Evolutionary conservation across 805 yeast species (phyloP).

Genomic region (Cyberlindnera saturnus): DNA sequence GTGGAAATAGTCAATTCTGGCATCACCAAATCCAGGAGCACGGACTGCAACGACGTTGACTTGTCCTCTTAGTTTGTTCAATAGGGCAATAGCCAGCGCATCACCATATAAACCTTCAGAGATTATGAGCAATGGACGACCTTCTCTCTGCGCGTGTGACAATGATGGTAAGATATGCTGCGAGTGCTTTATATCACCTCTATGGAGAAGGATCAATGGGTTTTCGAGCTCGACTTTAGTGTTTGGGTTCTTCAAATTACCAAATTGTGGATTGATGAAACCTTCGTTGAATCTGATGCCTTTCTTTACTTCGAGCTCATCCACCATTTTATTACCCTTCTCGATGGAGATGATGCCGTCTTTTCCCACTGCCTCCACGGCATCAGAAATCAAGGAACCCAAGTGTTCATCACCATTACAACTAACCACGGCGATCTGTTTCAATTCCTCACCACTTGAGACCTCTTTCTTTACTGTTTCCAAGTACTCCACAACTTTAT

Average conservation of each 20-base stretch:
- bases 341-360: conserved; percentile 98
- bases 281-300: conserved; percentile 99
- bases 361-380: conserved; percentile 98
- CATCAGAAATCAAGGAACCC: conserved; percentile 85
- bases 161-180: conserved; percentile 77
- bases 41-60: conserved; percentile 96
- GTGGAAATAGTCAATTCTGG: conserved; percentile 92
- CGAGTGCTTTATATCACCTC: conserved; percentile 17
- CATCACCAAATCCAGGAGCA: conserved; percentile 99
- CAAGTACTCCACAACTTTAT: conserved; percentile 81
- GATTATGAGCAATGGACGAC: conserved; percentile 88
- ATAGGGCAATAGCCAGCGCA: conserved; percentile 95
- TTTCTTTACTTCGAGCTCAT: conserved; percentile 93
- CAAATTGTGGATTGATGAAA: conserved; percentile 92
- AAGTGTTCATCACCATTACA: conserved; percentile 95
- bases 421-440: conserved; percentile 96
- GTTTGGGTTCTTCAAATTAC: conserved; percentile 72
- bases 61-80: conserved; percentile 97
- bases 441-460: conserved; percentile 90
- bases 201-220: conserved; percentile 68
- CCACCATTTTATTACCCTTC: conserved; percentile 96
- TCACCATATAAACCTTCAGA: conserved; percentile 98
- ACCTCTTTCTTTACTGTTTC: conserved; percentile 85
- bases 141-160: conserved; percentile 85
- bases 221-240: conserved; percentile 90